A percentile compares a stretch with the other conserved stretches of the same genome.
Evolutionary conservation across 192 early-diverging fungal genomes (phyloP).

Genomic region (Coemansia sp.): DNA sequence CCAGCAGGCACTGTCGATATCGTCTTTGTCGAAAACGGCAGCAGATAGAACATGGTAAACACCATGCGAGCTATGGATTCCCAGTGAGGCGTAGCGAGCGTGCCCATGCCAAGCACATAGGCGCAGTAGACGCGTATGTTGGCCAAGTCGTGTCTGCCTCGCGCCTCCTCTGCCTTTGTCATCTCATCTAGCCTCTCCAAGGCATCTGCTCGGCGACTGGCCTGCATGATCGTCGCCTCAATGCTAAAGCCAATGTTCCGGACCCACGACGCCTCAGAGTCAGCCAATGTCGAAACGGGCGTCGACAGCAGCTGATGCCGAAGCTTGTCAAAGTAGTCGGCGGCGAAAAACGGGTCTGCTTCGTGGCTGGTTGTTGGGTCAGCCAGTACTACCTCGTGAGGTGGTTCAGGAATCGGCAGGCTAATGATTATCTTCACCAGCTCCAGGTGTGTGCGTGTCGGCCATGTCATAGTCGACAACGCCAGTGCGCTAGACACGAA

Average conservation of each 20-base stretch:
- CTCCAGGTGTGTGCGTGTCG: slow-evolving; percentile 46
- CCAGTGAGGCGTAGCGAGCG: slow-evolving; percentile 28
- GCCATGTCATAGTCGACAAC: slow-evolving; percentile 40
- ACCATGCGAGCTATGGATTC: slow-evolving; percentile 38
- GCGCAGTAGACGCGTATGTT: slow-evolving; percentile 32
- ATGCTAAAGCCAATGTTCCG: slow-evolving; percentile 49
- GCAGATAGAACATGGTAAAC: slow-evolving; percentile 40
- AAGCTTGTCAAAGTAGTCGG: slow-evolving; percentile 45
- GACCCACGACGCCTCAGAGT: slow-evolving; percentile 40
- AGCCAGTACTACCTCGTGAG: slow-evolving; percentile 18
- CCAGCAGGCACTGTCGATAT: not conserved
- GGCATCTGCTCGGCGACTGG: slow-evolving; percentile 27
- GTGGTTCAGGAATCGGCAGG: slow-evolving; percentile 25
- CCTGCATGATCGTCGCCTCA: slow-evolving; percentile 51
- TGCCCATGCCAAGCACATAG: slow-evolving; percentile 37
- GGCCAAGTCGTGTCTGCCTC: slow-evolving; percentile 12
- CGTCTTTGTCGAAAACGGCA: slow-evolving; percentile 35
- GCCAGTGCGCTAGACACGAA: slow-evolving; percentile 40
- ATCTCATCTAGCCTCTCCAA: slow-evolving; percentile 39
- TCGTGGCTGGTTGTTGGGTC: slow-evolving; percentile 39
- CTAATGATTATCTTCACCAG: slow-evolving; percentile 49
- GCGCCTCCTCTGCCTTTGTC: slow-evolving; percentile 10
- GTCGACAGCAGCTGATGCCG: slow-evolving; percentile 26
- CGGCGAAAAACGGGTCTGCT: slow-evolving; percentile 35
- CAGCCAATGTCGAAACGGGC: slow-evolving; percentile 23